phyloP scores from a whole-genome alignment of 2,329 filamentous ascomycete genomes.

The Fusarium annulatum region DNA sequence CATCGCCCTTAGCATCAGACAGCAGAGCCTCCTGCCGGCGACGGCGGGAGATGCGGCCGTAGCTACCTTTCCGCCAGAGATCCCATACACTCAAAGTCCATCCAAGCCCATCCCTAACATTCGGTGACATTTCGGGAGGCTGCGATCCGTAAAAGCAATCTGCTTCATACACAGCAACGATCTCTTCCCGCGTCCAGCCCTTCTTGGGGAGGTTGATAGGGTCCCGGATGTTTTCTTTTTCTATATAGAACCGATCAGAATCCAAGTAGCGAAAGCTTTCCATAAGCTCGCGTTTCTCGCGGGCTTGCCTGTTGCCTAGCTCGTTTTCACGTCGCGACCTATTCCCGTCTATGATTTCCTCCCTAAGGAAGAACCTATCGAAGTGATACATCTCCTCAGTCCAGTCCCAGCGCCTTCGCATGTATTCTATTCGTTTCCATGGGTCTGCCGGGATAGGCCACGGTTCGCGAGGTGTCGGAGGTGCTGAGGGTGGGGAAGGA shows the following conservation, averaged over 20 bases:
- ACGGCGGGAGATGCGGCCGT: not conserved
- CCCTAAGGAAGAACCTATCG: not conserved
- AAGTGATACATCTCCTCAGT: not conserved
- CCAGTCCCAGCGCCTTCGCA: not conserved
- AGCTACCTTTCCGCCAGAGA: not conserved
- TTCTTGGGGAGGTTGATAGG: not conserved
- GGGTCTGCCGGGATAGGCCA: accelerated
- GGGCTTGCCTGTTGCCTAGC: not conserved
- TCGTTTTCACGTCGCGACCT: not conserved
- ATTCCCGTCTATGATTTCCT: not conserved
- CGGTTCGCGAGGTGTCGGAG: not conserved
- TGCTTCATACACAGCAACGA: not conserved
- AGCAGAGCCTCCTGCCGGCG: not conserved
- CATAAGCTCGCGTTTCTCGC: not conserved
- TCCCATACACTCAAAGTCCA: not conserved
- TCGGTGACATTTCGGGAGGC: accelerated
- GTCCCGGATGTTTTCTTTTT: not conserved
- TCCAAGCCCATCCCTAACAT: too few species aligned
- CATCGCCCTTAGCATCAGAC: not conserved
- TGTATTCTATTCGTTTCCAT: not conserved
- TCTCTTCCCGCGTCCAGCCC: not conserved
- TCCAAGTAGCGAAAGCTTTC: not conserved
- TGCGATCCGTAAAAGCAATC: not conserved
- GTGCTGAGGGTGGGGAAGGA: not conserved
- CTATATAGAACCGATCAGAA: accelerated